These are phyloP conservation scores for Xylogone sp. DNA, from an alignment of 2,329 filamentous ascomycete genomes.

Conservation along the genomic window DNA sequence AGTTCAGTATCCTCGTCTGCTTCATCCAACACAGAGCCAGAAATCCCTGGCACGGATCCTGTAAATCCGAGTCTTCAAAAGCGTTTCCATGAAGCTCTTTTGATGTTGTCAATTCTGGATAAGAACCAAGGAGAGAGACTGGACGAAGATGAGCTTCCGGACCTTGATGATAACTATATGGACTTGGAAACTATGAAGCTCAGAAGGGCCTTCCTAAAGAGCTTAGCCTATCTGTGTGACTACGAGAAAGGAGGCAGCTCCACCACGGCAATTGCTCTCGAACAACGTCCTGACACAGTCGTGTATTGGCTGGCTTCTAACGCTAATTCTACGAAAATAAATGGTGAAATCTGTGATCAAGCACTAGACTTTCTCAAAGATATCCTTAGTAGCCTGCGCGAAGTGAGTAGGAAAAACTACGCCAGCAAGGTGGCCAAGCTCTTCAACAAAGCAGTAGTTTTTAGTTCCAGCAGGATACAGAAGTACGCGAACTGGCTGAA, in stretches of 20 bases:
- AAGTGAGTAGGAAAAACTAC: too few species aligned
- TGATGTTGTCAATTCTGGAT: slow-evolving; percentile 30
- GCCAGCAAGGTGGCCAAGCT: not conserved
- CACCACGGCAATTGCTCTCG: slow-evolving; percentile 41
- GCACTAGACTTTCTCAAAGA: too few species aligned
- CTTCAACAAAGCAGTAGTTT: not conserved
- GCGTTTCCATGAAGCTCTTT: slow-evolving; percentile 37
- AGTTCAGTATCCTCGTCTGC: too few species aligned
- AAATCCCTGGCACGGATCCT: too few species aligned
- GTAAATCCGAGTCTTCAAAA: slow-evolving; percentile 11
- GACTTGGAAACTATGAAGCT: not conserved
- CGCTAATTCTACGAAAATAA: not conserved
- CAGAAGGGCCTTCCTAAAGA: slow-evolving; percentile 29
- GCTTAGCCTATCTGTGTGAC: slow-evolving; percentile 43
- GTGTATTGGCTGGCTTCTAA: slow-evolving; percentile 44
- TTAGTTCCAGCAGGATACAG: too few species aligned
- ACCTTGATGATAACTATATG: slow-evolving; percentile 12
- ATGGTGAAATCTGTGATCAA: not conserved
- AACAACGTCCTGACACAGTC: slow-evolving; percentile 28
- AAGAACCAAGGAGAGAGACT: slow-evolving; percentile 24
- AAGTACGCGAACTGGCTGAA: too few species aligned
- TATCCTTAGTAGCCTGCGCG: too few species aligned
- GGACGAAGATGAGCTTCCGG: slow-evolving; percentile 3
- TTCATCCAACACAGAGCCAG: too few species aligned
- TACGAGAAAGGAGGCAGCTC: slow-evolving; percentile 40